Evolutionary conservation across 2,329 filamentous ascomycete species (phyloP), one percentile per base, ranked within the genome.

Genomic region (Trichothecium sympodiale): DNA sequence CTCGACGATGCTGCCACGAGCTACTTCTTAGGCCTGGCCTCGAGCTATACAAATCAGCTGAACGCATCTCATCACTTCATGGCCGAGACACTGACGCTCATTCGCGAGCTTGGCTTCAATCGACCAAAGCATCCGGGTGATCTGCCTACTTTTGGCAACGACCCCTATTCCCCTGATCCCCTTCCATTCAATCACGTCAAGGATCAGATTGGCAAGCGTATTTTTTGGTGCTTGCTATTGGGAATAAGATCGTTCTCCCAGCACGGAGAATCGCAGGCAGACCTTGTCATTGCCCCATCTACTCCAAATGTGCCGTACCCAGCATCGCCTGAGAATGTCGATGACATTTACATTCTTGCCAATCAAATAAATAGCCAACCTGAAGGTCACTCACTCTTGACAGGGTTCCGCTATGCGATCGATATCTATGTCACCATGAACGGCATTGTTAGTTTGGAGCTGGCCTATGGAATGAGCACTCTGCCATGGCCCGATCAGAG

Each of bases 201-300:
- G 49, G 75, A 80, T 48, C 80, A 87, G 55, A 71, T 83, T 32
- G 76, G 80, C 32, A 81, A 83, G 52, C 74, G 82, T 42, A 78
- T 94, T 29, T 94, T 93, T 54, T 94, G 87, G 79, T 80, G 83
- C 16, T 69, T 87, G 45, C 77, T 91, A 42, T 74, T 87, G 5
- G 80, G 80, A 25, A 73, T 84, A 35, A 83, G 80, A 41, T 83
- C 84, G 0, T 75, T 93, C 54, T 74, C 82, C 37, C 86, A 94
- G 51, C 62, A 91, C 14, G 85, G 84, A 25, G 74, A 75, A 6
- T 74, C 74, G 0, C 78, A 82, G 41, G 74, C 74, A 26, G 83
- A 87, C 46, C 62, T 88, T 27, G 71, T 82, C 26, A 77, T 94
- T 34, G 76, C 82, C 8, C 85, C 85, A 3, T 77, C 81, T 2